Percentiles rank a stretch among this genome's conserved stretches.
Evolutionary conservation across 2,329 filamentous ascomycete genomes (phyloP).

Genomic region (Calycina herbarum): DNA sequence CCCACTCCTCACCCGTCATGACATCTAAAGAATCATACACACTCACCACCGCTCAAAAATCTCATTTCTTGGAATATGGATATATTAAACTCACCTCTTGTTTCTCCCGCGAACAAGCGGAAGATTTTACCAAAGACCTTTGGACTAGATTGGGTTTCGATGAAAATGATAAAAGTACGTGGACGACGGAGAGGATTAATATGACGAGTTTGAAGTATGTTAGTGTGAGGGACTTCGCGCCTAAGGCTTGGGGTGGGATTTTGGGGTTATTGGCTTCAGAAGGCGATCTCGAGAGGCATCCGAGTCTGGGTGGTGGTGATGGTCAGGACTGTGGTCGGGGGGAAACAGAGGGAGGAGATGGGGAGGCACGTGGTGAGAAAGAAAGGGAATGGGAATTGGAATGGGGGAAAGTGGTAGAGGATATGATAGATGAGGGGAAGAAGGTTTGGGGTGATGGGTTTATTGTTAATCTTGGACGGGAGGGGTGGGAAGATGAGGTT

Average conservation of each 20-base stretch:
- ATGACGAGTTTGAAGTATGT: background rate
- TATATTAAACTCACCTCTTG: conserved; percentile 54
- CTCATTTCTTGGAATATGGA: conserved; percentile 56
- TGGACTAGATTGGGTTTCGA: conserved; percentile 68
- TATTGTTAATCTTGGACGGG: conserved; percentile 67
- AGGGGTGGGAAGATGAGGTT: conserved; percentile 50
- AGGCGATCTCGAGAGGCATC: too few relatives aligned
- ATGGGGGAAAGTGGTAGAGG: background rate
- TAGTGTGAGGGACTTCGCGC: conserved; percentile 31
- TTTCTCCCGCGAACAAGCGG: conserved; percentile 50
- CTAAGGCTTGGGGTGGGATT: conserved; percentile 66
- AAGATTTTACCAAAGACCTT: conserved; percentile 48
- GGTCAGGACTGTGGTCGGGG: conserved; percentile 48
- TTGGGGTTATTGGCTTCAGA: conserved; percentile 58
- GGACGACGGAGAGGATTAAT: conserved; percentile 51
- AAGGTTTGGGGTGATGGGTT: conserved; percentile 62
- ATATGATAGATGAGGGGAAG: background rate
- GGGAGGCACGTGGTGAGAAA: too few relatives aligned
- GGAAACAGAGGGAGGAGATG: too few relatives aligned
- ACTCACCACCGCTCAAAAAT: conserved; percentile 47
- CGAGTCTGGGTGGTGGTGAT: too few relatives aligned
- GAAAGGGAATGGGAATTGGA: too few relatives aligned
- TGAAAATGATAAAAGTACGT: conserved; percentile 62
- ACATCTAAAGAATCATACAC: background rate
- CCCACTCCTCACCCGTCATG: background rate